Conservation (phyloP, 306 rosid genomes). For the Hippophae rhamnoides region DNA sequence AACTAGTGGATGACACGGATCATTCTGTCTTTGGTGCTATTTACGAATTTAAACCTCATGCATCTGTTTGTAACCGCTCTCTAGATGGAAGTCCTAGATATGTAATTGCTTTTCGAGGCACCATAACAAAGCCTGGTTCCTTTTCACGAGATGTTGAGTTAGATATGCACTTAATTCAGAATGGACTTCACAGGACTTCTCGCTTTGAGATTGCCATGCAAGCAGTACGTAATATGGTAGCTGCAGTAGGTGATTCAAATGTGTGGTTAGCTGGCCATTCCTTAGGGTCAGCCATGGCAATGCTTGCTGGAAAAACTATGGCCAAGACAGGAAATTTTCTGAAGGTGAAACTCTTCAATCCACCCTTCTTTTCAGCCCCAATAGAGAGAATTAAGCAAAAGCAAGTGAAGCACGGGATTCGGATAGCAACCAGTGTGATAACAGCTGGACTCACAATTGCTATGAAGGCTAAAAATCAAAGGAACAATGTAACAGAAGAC, state of each 20-base stretch:
- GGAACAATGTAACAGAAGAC: slow-evolving; percentile 32
- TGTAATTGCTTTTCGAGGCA: slow-evolving; percentile 82
- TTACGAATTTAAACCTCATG: slow-evolving; percentile 65
- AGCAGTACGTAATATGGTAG: slow-evolving; percentile 63
- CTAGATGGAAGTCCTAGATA: slow-evolving; percentile 49
- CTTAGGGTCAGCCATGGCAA: slow-evolving; percentile 77
- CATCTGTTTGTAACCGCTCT: slow-evolving; percentile 28
- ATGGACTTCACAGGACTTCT: slow-evolving; percentile 67
- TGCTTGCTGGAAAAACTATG: slow-evolving; percentile 85
- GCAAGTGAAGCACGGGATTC: slow-evolving; percentile 56
- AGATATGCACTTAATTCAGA: slow-evolving; percentile 49
- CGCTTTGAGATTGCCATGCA: slow-evolving; percentile 69
- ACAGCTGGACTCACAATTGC: slow-evolving; percentile 75
- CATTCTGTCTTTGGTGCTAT: slow-evolving; percentile 74
- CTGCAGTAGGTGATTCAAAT: slow-evolving; percentile 52
- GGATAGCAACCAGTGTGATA: slow-evolving; percentile 63
- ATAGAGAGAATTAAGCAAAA: slow-evolving; percentile 66
- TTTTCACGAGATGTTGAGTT: slow-evolving; percentile 57
- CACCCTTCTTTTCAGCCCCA: slow-evolving; percentile 74
- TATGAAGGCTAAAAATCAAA: slow-evolving; percentile 45
- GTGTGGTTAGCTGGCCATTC: slow-evolving; percentile 95
- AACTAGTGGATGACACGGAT: slow-evolving; percentile 68
- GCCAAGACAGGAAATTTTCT: slow-evolving; percentile 49
- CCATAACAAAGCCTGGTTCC: slow-evolving; percentile 47
- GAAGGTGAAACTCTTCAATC: slow-evolving; percentile 73